Conservation (phyloP, 2,329 filamentous ascomycete species). For the Microascus cirrosus region DNA sequence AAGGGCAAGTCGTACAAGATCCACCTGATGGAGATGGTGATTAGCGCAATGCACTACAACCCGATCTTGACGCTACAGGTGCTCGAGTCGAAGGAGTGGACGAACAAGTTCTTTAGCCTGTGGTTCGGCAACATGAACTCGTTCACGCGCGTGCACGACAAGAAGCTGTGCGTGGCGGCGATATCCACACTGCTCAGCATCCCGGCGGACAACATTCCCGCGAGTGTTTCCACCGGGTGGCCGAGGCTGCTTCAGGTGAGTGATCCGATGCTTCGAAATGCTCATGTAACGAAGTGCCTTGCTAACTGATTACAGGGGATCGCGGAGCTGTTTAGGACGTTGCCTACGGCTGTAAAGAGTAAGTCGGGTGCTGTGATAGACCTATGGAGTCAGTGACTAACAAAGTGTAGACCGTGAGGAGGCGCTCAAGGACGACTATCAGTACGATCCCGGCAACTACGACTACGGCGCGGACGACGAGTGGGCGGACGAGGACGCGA, state of each 20-base stretch:
- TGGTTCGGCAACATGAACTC: conserved; percentile 96
- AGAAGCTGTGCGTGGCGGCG: conserved; percentile 93
- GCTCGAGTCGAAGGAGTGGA: conserved; percentile 87
- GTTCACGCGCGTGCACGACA: conserved; percentile 92
- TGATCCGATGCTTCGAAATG: background rate
- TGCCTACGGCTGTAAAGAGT: conserved; percentile 82
- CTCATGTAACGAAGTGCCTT: background rate
- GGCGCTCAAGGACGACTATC: conserved; percentile 79
- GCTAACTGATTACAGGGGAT: conserved; percentile 49
- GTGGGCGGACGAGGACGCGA: conserved; percentile 69
- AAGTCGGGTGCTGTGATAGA: conserved; percentile 18
- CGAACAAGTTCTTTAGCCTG: conserved; percentile 96
- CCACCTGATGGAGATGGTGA: conserved; percentile 97
- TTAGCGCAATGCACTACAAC: conserved; percentile 98
- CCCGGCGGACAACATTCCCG: conserved; percentile 68
- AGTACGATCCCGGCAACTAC: conserved; percentile 48
- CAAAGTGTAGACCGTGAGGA: conserved; percentile 66
- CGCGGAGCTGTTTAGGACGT: conserved; percentile 80
- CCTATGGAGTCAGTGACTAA: background rate
- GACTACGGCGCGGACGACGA: conserved; percentile 66
- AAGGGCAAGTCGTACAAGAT: conserved; percentile 92
- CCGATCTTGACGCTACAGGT: conserved; percentile 73
- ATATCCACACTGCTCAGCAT: conserved; percentile 79
- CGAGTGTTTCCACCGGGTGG: conserved; percentile 93
- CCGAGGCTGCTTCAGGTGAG: conserved; percentile 56